These are phyloP conservation scores for Thecaphora thlaspeos DNA, from an alignment of 1,284 basidiomycete species.

Conservation along the genomic window DNA sequence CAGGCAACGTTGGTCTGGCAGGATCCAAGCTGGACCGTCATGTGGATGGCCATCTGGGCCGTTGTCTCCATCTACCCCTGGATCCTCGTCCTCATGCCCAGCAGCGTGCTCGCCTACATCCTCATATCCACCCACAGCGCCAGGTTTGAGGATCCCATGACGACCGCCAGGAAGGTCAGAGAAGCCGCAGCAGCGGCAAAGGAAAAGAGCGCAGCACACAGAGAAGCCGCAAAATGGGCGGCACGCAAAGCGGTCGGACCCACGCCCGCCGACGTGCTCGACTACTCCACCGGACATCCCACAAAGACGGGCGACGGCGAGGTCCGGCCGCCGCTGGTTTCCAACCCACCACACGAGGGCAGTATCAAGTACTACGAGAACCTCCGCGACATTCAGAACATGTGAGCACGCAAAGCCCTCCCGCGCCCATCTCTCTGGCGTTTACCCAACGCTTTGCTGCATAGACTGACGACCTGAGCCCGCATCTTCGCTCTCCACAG, in stretches of 20 bases:
- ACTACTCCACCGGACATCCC: constrained; percentile 22
- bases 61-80: constrained; percentile 48
- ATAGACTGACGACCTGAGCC: not conserved
- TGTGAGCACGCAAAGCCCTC: constrained; percentile 19
- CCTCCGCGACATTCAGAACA: constrained; percentile 57
- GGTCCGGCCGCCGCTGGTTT: constrained; percentile 36
- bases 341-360: constrained; percentile 52
- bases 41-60: constrained; percentile 57
- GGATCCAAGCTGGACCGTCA: constrained; percentile 50
- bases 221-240: too few species aligned
- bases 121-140: constrained; percentile 44
- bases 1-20: constrained; percentile 56
- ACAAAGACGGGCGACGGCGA: constrained; percentile 24
- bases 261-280: constrained; percentile 14
- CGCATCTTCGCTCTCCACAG: constrained; percentile 3
- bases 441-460: not conserved
- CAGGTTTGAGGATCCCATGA: constrained; percentile 37
- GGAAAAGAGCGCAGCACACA: constrained; percentile 1
- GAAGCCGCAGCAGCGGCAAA: constrained; percentile 24
- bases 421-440: not conserved
- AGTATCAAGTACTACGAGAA: constrained; percentile 54
- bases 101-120: constrained; percentile 49
- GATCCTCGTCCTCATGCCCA: constrained; percentile 44
- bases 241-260: not conserved
- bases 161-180: constrained; percentile 16